Percentiles rank a stretch among this genome's conserved stretches.
Conservation (phyloP, 805 yeast genomes). For the Lachancea meyersii region DNA sequence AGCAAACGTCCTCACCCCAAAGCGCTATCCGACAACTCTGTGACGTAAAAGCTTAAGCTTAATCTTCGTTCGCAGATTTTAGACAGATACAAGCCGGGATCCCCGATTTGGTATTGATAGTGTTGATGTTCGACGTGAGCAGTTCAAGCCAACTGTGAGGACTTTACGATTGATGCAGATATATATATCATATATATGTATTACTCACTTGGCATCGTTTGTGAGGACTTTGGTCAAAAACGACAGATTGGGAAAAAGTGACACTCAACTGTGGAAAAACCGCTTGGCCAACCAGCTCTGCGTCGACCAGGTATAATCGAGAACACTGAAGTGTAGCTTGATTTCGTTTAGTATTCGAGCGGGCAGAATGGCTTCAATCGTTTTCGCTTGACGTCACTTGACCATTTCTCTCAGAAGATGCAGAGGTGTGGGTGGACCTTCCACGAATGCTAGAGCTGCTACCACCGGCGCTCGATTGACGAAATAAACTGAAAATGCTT, state of each 20-base stretch:
- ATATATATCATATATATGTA: not conserved
- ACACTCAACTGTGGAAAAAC: not conserved
- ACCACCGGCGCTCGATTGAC: constrained; percentile 4
- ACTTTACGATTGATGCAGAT: not conserved
- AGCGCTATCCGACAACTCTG: constrained; percentile 1
- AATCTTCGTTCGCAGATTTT: no score
- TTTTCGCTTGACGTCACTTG: not conserved
- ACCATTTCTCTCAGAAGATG: constrained; percentile 6
- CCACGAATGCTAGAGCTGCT: constrained; percentile 9
- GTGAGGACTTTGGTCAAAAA: not conserved
- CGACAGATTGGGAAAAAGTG: not conserved
- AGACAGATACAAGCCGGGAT: no score
- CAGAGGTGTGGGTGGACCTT: constrained; percentile 4
- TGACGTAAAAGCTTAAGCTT: not conserved
- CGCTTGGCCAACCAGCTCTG: not conserved
- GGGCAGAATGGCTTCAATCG: no score
- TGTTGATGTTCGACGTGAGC: no score
- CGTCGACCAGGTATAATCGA: not conserved
- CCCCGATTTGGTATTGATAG: no score
- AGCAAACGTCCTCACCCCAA: constrained; percentile 3
- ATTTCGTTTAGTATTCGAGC: no score
- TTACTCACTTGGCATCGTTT: not conserved
- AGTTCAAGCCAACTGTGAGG: not conserved
- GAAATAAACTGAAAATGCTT: constrained; percentile 8
- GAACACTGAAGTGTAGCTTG: no score